A percentile compares a stretch with the other conserved stretches of the same genome.
Conservation (phyloP, 352 stramenopile species). For the Pythium myriotylum region DNA sequence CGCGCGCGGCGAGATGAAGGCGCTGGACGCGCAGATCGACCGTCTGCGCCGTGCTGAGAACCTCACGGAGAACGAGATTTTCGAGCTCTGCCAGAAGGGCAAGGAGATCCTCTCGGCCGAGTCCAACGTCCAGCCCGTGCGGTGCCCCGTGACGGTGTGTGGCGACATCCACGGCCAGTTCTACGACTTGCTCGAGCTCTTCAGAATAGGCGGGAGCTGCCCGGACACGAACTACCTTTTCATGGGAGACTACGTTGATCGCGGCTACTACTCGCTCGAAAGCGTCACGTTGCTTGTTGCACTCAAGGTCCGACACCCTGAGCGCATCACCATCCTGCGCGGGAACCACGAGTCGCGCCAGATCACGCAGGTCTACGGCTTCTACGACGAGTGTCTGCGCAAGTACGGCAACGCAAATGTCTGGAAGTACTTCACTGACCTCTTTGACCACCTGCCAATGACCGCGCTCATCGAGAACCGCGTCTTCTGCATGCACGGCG, state of each 20-base stretch:
- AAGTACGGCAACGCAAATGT: constrained; percentile 88
- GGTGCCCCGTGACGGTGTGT: constrained; percentile 86
- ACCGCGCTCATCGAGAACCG: constrained; percentile 88
- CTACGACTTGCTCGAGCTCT: constrained; percentile 89
- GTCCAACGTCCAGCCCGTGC: constrained; percentile 87
- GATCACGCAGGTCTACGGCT: constrained; percentile 68
- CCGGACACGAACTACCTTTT: constrained; percentile 92
- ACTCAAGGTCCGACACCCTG: constrained; percentile 84
- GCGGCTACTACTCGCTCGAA: constrained; percentile 88
- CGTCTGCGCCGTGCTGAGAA: constrained; percentile 86
- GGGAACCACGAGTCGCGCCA: constrained; percentile 67
- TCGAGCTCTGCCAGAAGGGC: constrained; percentile 87
- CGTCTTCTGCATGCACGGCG: constrained; percentile 91
- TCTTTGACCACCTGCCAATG: constrained; percentile 90
- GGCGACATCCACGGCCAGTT: constrained; percentile 91
- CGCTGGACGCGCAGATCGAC: constrained; percentile 86
- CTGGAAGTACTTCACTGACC: constrained; percentile 91
- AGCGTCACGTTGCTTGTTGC: constrained; percentile 82
- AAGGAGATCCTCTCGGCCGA: constrained; percentile 88
- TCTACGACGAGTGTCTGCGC: constrained; percentile 74
- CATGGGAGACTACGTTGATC: constrained; percentile 91
- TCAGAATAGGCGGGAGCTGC: constrained; percentile 86
- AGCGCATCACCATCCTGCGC: constrained; percentile 84
- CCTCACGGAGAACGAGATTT: constrained; percentile 89
- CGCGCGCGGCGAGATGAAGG: constrained; percentile 83